Percentiles rank a stretch among this genome's conserved stretches.
phyloP scores from a whole-genome alignment of 2,329 filamentous ascomycete species.

The Talaromyces sp. region DNA sequence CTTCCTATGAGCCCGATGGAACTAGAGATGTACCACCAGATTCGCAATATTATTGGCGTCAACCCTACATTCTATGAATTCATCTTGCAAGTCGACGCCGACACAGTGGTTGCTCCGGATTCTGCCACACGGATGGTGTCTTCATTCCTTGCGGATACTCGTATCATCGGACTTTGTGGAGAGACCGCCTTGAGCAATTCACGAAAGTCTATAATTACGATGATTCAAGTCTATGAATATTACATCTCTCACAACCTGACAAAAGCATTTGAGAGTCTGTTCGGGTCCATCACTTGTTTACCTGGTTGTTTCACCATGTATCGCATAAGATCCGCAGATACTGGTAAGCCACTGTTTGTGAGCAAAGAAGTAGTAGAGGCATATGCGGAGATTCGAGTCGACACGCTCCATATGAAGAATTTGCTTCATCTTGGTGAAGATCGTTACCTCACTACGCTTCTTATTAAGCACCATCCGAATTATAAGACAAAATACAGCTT shows the following conservation, averaged over 20 bases:
- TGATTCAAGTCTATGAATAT: conserved; percentile 99
- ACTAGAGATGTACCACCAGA: conserved; percentile 97
- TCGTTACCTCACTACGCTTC: conserved; percentile 90
- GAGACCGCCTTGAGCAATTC: conserved; percentile 92
- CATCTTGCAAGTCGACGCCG: conserved; percentile 92
- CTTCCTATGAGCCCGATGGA: conserved; percentile 93
- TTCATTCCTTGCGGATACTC: conserved; percentile 84
- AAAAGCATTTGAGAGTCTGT: conserved; percentile 96
- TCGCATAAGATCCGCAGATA: conserved; percentile 88
- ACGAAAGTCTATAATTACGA: conserved; percentile 89
- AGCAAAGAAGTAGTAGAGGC: conserved; percentile 84
- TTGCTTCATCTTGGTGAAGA: conserved; percentile 94
- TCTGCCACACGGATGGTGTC: conserved; percentile 89
- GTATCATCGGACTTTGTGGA: conserved; percentile 89
- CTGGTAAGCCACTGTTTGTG: conserved; percentile 92
- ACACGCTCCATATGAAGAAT: conserved; percentile 99
- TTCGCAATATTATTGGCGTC: conserved; percentile 96
- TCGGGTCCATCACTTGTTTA: conserved; percentile 94
- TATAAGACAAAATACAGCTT: conserved; percentile 99
- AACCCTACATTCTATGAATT: conserved; percentile 99
- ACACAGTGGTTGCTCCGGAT: conserved; percentile 88
- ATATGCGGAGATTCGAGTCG: conserved; percentile 90
- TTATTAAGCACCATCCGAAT: conserved; percentile 85
- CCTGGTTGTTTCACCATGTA: conserved; percentile 99
- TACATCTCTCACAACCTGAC: conserved; percentile 97